phyloP scores from a whole-genome alignment of 2,329 filamentous ascomycete species.

The Ascochyta rabiei region DNA sequence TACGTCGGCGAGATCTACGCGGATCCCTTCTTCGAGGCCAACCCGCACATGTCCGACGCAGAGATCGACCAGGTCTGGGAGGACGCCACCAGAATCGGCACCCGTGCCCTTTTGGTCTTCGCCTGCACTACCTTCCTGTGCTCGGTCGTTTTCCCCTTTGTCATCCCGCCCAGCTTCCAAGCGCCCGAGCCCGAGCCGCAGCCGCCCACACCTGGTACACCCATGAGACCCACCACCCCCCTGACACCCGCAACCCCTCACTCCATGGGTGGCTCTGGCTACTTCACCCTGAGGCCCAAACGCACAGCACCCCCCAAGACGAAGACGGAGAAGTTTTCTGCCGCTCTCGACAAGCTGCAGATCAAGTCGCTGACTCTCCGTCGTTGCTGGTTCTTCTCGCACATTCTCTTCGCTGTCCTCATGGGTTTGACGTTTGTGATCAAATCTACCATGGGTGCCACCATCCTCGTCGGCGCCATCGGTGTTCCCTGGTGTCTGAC shows the following conservation, averaged over 20 bases:
- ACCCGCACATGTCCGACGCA: constrained; percentile 76
- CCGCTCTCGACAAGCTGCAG: constrained; percentile 65
- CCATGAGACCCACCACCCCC: constrained; percentile 50
- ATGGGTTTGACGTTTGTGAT: constrained; percentile 88
- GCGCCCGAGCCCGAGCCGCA: constrained; percentile 39
- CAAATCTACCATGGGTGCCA: constrained; percentile 71
- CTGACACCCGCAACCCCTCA: constrained; percentile 41
- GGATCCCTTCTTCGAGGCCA: constrained; percentile 76
- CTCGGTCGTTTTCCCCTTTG: constrained; percentile 83
- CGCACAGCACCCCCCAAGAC: constrained; percentile 28
- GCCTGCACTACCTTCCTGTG: constrained; percentile 81
- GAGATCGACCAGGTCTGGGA: constrained; percentile 84
- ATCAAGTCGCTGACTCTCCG: constrained; percentile 87
- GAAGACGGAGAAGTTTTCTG: constrained; percentile 29
- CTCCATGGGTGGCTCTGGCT: constrained; percentile 43
- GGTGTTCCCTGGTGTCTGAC: constrained; percentile 93
- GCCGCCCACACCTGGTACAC: constrained; percentile 32
- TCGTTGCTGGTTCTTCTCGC: constrained; percentile 82
- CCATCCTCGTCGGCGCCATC: constrained; percentile 77
- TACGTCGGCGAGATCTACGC: constrained; percentile 94
- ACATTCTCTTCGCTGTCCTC: constrained; percentile 79
- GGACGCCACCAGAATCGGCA: constrained; percentile 82
- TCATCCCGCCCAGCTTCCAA: constrained; percentile 80
- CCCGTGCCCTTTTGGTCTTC: constrained; percentile 87
- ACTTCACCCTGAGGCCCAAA: constrained; percentile 38